Base-by-base conservation (phyloP, 2,329 filamentous ascomycete genomes). In the Penicillium sp. region DNA sequence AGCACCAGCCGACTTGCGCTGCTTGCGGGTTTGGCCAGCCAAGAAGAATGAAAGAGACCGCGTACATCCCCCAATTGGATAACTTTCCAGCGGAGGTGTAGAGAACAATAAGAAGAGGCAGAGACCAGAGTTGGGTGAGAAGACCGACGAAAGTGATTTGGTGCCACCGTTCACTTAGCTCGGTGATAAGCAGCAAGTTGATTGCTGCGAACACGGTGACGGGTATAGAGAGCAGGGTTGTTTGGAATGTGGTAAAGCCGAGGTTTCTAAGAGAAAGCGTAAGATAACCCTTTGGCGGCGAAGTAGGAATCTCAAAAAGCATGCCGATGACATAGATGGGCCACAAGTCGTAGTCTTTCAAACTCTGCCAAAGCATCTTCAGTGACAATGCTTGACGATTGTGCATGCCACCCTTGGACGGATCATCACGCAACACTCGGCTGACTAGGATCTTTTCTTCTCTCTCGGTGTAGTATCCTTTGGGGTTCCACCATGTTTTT, bases 401-500 rank as follows among this genome's bases (percentile, higher is more conserved):
- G 64, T 82, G 79, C 80, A 83, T 83, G 56, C 77, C 76, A 20
- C 80, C 79, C 63, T 83, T 83, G 38, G 73, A 76, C 0, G 78
- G 78, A 55, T 81, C 78, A 40, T 81, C 79, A 3, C 78, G 71
- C 21, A 81, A 64, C 18, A 84, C 74, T 28, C 79, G 77, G 63
- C 87, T 89, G 30, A 86, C 79, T 78, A 89, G 83, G 60, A 89
- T 88, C 24, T 80, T 77, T 63, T 89, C 86, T 66, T 89, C 83
- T 0, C 66, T 66, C 26, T 58, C 56, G 9, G 50, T 43, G 16
- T 55, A 57, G 9, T 50, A 55, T 11, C 84, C 84, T 53, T 81
- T 79, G 11, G 81, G 82, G 11, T 82, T 78, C 63, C 82, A 82
- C 79, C 80, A 83, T 47, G 75, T 80, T 43, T 74, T 76, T 0